phyloP scores from a whole-genome alignment of 768 basidiomycete species.

The Mycena polygramma region DNA sequence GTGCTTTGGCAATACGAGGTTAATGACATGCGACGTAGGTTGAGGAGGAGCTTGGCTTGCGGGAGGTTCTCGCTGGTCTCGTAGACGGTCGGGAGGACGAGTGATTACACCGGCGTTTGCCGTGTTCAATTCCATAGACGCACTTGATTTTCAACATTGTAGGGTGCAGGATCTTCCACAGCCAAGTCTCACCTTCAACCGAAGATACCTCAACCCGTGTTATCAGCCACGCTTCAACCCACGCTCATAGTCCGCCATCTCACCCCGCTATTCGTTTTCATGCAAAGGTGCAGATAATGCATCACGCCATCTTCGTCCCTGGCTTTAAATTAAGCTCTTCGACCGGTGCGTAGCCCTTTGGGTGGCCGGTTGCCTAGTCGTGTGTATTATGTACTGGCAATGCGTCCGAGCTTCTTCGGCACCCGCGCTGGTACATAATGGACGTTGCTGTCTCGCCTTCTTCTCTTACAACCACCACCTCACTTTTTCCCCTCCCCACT shows the following conservation, averaged over 20 bases:
- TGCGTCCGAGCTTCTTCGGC: constrained; percentile 27
- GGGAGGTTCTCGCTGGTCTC: constrained; percentile 58
- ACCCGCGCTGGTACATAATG: constrained; percentile 27
- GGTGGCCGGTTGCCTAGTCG: neutral
- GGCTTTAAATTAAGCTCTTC: neutral
- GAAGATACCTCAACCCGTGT: no score
- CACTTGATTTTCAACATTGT: neutral
- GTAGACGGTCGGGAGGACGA: constrained; percentile 25
- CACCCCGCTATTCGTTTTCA: no score
- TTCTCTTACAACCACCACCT: constrained; percentile 23
- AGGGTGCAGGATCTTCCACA: neutral
- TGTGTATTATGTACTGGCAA: constrained; percentile 2
- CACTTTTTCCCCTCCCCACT: constrained; percentile 6
- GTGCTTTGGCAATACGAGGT: neutral
- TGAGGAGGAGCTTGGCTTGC: constrained; percentile 68
- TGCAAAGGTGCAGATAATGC: neutral
- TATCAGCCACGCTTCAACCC: neutral
- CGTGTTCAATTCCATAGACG: neutral
- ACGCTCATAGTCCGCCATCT: no score
- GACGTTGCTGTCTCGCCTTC: neutral
- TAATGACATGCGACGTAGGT: constrained; percentile 54
- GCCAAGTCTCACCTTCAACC: neutral
- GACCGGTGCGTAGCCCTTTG: neutral
- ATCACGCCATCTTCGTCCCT: neutral
- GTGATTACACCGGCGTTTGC: neutral